phyloP scores from a whole-genome alignment of 2,329 filamentous ascomycete species.

The Stagonosporopsis tanaceti region DNA sequence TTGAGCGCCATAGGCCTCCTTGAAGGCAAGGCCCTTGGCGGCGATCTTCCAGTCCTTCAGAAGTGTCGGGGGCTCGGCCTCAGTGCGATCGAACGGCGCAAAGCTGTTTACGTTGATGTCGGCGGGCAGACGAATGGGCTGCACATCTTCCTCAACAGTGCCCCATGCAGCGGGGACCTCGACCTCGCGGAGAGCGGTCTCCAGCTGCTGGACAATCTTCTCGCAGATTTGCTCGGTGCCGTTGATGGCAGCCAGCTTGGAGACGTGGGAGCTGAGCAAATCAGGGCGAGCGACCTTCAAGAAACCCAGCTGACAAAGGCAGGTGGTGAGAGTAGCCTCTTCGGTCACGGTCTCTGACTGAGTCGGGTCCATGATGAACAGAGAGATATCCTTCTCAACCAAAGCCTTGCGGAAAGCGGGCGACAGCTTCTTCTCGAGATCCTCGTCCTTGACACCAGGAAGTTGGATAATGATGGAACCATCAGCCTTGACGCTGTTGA shows the following conservation, averaged over 20 bases:
- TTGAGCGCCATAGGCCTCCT: slow-evolving; percentile 86
- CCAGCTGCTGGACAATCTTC: slow-evolving; percentile 66
- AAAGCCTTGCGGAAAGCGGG: slow-evolving; percentile 74
- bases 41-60: slow-evolving; percentile 82
- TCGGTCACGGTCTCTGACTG: slow-evolving; percentile 73
- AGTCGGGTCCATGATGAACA: slow-evolving; percentile 79
- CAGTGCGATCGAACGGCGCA: slow-evolving; percentile 76
- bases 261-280: slow-evolving; percentile 66
- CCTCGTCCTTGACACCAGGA: slow-evolving; percentile 82
- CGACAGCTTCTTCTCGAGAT: slow-evolving; percentile 86
- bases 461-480: slow-evolving; percentile 80
- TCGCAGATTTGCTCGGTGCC: slow-evolving; percentile 69
- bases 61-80: slow-evolving; percentile 70
- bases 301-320: slow-evolving; percentile 83
- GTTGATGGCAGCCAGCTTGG: slow-evolving; percentile 71
- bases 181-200: slow-evolving; percentile 73
- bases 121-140: slow-evolving; percentile 63
- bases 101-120: slow-evolving; percentile 84
- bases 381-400: slow-evolving; percentile 71
- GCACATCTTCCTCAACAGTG: slow-evolving; percentile 68
- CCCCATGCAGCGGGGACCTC: slow-evolving; percentile 84
- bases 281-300: slow-evolving; percentile 77
- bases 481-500: slow-evolving; percentile 72
- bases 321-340: slow-evolving; percentile 66
- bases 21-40: slow-evolving; percentile 89